Percentiles rank a stretch among this genome's conserved stretches.
phyloP scores from a whole-genome alignment of 352 stramenopile species.

The Globisporangium carolinianum region DNA sequence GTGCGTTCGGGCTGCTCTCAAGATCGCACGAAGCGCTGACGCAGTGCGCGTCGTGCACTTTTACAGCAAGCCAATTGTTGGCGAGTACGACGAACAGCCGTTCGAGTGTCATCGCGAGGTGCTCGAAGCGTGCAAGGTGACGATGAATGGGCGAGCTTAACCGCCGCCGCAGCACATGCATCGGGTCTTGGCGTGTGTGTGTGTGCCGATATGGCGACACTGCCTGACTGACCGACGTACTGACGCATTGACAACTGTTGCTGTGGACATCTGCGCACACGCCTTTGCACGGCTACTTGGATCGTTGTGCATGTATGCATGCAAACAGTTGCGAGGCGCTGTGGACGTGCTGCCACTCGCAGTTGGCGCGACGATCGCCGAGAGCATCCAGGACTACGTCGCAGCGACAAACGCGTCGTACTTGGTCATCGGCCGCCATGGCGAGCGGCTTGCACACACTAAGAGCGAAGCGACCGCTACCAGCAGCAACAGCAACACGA shows the following conservation, averaged over 20 bases:
- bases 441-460: conserved; percentile 4
- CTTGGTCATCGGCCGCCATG: conserved; percentile 36
- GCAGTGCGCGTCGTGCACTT: conserved; percentile 53
- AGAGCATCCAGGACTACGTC: conserved; percentile 53
- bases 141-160: too few species aligned
- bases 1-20: conserved; percentile 44
- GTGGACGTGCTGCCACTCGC: conserved; percentile 38
- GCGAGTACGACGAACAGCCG: conserved; percentile 20
- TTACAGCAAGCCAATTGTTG: conserved; percentile 38
- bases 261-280: too few species aligned
- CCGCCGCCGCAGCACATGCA: neutral
- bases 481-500: neutral
- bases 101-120: conserved; percentile 30
- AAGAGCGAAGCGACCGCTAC: too few species aligned
- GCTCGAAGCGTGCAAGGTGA: conserved; percentile 14
- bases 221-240: neutral
- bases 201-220: neutral
- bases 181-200: neutral
- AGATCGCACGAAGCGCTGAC: conserved; percentile 44
- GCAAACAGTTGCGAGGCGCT: conserved; percentile 19
- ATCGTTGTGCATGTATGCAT: neutral
- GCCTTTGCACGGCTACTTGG: too few species aligned
- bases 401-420: conserved; percentile 30
- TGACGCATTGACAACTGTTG: too few species aligned
- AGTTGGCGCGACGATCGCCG: conserved; percentile 26